Base-by-base conservation (phyloP, 129 eudicot genomes). In the Heracleum sosnowskyi region DNA sequence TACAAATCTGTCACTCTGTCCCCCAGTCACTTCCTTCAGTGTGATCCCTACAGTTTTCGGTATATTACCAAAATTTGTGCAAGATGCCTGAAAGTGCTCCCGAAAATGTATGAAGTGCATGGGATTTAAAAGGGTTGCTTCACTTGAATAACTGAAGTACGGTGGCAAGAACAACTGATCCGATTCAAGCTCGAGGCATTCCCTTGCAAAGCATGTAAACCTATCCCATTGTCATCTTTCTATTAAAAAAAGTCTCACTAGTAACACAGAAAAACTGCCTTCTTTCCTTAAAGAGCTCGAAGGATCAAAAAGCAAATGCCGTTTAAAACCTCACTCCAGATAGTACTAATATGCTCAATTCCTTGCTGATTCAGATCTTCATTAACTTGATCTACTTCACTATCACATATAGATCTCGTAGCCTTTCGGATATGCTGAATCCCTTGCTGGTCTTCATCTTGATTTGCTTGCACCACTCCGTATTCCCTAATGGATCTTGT, bases 141-240 rank as follows among this genome's bases (percentile, higher is more conserved):
- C 86, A 96, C 93, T 80, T 90, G 88, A 33, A 93, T 83, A 78
- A 92, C 90, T 92, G 97, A 82, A 92, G 97, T 84, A 92, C 51
- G 47, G 86, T 42, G 47, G 89, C 96, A 33, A 85, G 37, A 55
- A 86, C 64, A 36, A 90, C 74, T 64, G 89, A 84, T 77, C 79
- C 87, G 45, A 90, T 90, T 93, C 24, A 88, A 90, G 86, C 98
- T 87, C 80, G 87, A 90, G 20, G 80, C 88, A 88, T 93, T 93
- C 44, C 89, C 96, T 90, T 88, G 77, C n/a, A 78, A 69, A 53
- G 3, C 62, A 53, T 53, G 34, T 40, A 24, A 39, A 26, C 33
- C 18, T 36, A 40, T 73, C 8, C 16, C 7, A 16, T 15, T 10
- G 69, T 15, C 47, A 62, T 66, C 69, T 45, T 47, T 36, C 1